These are phyloP conservation scores for Paspalum notatum DNA, from an alignment of 176 grass and related monocot species.

Conservation along the genomic window DNA sequence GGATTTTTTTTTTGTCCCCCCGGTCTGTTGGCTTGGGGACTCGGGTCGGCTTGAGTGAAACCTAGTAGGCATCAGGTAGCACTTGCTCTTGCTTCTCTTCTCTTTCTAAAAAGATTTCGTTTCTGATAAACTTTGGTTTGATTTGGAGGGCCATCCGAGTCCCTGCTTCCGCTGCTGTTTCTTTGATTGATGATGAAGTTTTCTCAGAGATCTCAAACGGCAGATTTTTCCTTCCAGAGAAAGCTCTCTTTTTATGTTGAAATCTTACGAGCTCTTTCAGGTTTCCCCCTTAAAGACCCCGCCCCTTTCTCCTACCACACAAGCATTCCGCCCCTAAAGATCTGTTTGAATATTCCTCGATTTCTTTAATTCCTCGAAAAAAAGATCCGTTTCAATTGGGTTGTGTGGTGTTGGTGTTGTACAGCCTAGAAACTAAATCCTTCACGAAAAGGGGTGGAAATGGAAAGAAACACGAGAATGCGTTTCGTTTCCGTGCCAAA, in stretches of 20 bases:
- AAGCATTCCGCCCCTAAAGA: neutral
- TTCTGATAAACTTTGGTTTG: neutral
- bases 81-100: neutral
- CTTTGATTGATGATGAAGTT: neutral
- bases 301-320: neutral
- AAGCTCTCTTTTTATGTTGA: neutral
- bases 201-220: neutral
- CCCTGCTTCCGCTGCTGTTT: neutral
- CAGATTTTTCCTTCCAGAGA: neutral
- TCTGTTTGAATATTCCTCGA: too few relatives aligned
- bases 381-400: neutral
- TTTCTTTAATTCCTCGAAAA: too few relatives aligned
- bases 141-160: neutral
- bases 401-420: neutral
- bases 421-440: neutral
- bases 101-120: neutral
- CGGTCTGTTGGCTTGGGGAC: neutral
- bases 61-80: neutral
- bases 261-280: neutral
- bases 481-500: constrained; percentile 12
- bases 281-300: neutral
- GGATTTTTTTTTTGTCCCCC: neutral
- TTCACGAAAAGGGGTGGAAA: neutral
- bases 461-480: neutral
- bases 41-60: neutral